Evolutionary conservation across 345 rosid genomes (phyloP).

Genomic region (Rhodamnia argentea): DNA sequence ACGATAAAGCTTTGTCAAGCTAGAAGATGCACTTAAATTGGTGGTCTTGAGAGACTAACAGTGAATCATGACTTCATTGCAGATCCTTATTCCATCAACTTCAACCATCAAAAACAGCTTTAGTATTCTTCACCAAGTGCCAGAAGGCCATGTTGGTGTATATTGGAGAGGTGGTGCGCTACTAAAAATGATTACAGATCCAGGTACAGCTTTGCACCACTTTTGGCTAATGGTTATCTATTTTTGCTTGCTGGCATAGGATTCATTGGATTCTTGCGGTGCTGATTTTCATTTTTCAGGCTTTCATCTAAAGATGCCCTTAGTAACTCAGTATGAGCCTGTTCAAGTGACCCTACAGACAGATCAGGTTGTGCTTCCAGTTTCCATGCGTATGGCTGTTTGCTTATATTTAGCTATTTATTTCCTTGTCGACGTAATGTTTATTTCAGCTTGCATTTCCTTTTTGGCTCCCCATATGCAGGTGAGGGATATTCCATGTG

Average conservation of each 20-base stretch:
- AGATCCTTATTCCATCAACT: conserved; percentile 42
- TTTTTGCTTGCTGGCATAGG: not conserved
- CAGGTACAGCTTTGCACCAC: conserved; percentile 28
- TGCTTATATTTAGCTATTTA: not conserved
- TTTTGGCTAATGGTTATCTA: not conserved
- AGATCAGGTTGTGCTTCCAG: conserved; percentile 40
- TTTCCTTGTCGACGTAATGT: not conserved
- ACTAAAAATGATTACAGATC: conserved; percentile 44
- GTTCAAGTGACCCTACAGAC: conserved; percentile 97
- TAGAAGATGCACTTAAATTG: not conserved
- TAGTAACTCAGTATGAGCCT: conserved; percentile 72
- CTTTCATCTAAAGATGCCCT: conserved; percentile 73
- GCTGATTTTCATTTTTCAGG: conserved; percentile 26
- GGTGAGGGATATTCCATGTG: conserved; percentile 93
- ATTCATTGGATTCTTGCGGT: not conserved
- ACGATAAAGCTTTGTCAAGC: not conserved
- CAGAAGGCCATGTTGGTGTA: conserved; percentile 94
- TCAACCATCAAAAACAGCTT: conserved; percentile 20
- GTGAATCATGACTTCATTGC: not conserved
- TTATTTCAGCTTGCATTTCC: not conserved
- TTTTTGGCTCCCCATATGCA: conserved; percentile 6
- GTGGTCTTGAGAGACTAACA: not conserved
- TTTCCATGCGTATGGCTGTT: not conserved
- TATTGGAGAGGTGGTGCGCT: conserved; percentile 98
- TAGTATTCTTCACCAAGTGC: conserved; percentile 72